These are phyloP conservation scores for Citrus sp. DNA, from an alignment of 345 rosid species.

Conservation along the genomic window DNA sequence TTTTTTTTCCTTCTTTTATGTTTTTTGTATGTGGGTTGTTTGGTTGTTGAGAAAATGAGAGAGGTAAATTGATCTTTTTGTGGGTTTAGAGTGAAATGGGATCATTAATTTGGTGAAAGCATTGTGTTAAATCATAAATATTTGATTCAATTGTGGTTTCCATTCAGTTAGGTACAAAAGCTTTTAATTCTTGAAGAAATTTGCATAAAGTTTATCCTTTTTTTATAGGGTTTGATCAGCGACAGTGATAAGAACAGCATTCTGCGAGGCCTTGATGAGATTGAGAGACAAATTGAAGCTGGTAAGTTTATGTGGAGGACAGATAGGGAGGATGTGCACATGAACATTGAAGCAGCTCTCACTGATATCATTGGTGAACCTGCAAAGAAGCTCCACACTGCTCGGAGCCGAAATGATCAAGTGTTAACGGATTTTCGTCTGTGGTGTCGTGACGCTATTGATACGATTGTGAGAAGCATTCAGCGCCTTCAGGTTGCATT, in stretches of 20 bases:
- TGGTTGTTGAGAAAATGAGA: conserved; percentile 1
- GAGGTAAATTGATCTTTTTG: not conserved
- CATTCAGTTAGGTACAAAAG: not conserved
- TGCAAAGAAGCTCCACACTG: conserved; percentile 96
- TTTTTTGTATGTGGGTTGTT: conserved; percentile 1
- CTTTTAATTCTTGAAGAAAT: not conserved
- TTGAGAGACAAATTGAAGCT: conserved; percentile 55
- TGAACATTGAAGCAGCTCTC: conserved; percentile 95
- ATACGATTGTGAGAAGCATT: conserved; percentile 41
- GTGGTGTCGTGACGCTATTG: conserved; percentile 96
- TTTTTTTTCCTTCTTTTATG: not conserved
- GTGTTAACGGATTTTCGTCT: conserved; percentile 85
- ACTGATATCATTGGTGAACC: conserved; percentile 96
- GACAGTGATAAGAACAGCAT: conserved; percentile 64
- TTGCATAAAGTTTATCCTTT: not conserved
- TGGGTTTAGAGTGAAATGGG: not conserved
- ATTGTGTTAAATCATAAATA: not conserved
- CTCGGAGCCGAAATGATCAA: conserved; percentile 88
- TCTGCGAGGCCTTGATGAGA: conserved; percentile 71
- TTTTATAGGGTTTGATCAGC: conserved; percentile 64
- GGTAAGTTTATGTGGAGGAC: conserved; percentile 84
- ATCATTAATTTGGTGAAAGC: not conserved
- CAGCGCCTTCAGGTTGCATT: conserved; percentile 59
- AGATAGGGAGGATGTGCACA: conserved; percentile 93
- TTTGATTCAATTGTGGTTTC: not conserved